Evolutionary conservation across 371 early-diverging fungal species (phyloP), one percentile per base, ranked within the genome.

Genomic region (Nematocida ironsii): DNA sequence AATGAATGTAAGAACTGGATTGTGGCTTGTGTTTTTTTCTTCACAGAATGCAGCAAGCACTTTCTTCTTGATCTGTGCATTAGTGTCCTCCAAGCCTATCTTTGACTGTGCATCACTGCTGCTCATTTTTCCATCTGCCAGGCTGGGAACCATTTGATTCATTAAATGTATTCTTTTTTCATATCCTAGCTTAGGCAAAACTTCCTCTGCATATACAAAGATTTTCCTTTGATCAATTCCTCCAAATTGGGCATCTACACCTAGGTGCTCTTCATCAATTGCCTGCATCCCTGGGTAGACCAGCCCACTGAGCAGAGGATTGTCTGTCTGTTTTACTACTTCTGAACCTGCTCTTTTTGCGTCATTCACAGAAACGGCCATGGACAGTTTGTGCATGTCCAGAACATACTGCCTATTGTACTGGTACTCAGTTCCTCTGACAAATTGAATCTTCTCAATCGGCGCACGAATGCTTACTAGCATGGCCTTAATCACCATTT

Each of bases 221-320:
- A 99, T 99, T 91, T 99, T 99, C 87, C 99, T 92, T 89, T 99
- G 99, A 88, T 99, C 99, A 11, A 95, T 92, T 81, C 99, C 99
- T 64, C 99, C 99, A 88, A 99, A 97, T 89, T 99, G 98, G 27
- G 92, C 94, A 88, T 99, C 99, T 44, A 94, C 95, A 42, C 90
- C 89, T 52, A 99, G 90, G 89, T 96, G 94, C 89, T 97, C 94
- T 89, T 99, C 99, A 87, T 99, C 99, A 82, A 99, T 88, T 44
- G 96, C 96, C 88, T 99, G 99, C 91, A 99, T 92, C 55, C 93
- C 92, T 0, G 99, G 99, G 90, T 99, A 99, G 78, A 97, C 89
- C 67, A 97, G 89, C 67, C 93, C 95, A 45, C 94, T 93, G 58
- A 99, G 89, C 44, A 92, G 87, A 27, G 97, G 93, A n/a, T 91